These are phyloP conservation scores for Geotrichum macrosporum DNA, from an alignment of 1,139 yeast species.

Conservation along the genomic window DNA sequence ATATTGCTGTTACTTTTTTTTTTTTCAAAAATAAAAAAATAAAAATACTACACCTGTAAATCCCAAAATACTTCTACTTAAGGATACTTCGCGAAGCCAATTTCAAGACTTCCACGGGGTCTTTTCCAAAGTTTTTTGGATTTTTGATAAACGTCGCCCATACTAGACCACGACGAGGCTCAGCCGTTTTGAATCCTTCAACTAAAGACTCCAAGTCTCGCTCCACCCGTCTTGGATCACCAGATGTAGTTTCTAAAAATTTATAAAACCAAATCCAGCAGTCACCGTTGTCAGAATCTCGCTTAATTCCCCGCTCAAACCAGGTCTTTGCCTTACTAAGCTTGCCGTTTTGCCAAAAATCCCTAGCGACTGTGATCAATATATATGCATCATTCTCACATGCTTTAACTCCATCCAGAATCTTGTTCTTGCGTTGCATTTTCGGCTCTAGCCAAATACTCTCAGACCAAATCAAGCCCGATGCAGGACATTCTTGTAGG, in stretches of 20 bases:
- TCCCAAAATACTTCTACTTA: neutral
- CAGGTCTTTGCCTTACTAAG: conserved; percentile 62
- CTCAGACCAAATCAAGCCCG: conserved; percentile 61
- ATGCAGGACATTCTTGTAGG: conserved; percentile 53
- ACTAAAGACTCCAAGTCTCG: conserved; percentile 1
- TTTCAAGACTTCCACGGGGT: conserved; percentile 40
- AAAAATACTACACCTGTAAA: no score
- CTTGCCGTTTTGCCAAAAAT: conserved; percentile 68
- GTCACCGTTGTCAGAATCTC: conserved; percentile 65
- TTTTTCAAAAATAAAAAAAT: conserved; percentile 2
- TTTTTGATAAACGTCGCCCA: conserved; percentile 54
- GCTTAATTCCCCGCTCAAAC: conserved; percentile 64
- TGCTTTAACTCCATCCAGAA: conserved; percentile 65
- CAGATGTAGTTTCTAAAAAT: conserved; percentile 33
- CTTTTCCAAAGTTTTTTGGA: conserved; percentile 42
- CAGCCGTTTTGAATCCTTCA: conserved; percentile 38
- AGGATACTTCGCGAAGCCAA: conserved; percentile 5
- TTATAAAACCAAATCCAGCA: conserved; percentile 67
- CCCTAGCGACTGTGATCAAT: conserved; percentile 59
- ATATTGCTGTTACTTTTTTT: no score
- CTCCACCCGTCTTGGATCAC: conserved; percentile 5
- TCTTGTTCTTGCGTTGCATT: conserved; percentile 55
- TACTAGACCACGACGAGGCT: conserved; percentile 54
- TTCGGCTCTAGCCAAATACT: conserved; percentile 49
- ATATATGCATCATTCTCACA: conserved; percentile 61